phyloP scores from a whole-genome alignment of 768 basidiomycete species.

The Leucocoprinus leucothites region DNA sequence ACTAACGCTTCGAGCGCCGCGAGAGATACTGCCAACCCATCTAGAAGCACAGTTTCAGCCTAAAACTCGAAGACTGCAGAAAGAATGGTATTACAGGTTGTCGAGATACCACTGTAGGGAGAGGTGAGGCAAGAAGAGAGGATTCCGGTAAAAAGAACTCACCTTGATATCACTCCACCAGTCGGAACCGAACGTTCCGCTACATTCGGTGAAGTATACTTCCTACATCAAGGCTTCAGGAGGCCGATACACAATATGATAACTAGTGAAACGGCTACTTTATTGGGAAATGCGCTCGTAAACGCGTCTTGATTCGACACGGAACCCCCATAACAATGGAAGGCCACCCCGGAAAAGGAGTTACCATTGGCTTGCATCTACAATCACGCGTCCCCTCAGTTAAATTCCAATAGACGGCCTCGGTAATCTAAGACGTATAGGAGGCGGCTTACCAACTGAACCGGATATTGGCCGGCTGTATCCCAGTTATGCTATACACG shows the following conservation, averaged over 20 bases:
- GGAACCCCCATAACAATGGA: constrained; percentile 68
- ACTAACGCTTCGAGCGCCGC: constrained; percentile 39
- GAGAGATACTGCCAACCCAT: constrained; percentile 29
- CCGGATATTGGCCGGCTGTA: constrained; percentile 59
- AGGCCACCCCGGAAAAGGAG: constrained; percentile 62
- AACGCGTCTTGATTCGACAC: constrained; percentile 54
- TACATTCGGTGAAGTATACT: constrained; percentile 60
- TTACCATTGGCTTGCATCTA: constrained; percentile 54
- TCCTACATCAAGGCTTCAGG: constrained; percentile 23
- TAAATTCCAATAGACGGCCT: background rate
- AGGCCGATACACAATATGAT: background rate
- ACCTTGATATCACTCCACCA: constrained; percentile 85
- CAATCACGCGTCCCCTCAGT: background rate
- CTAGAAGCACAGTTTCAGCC: constrained; percentile 12
- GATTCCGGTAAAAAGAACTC: constrained; percentile 5
- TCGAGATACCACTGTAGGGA: constrained; percentile 61
- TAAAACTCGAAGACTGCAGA: background rate
- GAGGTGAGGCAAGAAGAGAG: background rate
- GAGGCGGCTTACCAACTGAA: constrained; percentile 33
- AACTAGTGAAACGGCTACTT: constrained; percentile 30
- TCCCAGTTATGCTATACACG: constrained; percentile 65
- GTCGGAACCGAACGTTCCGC: constrained; percentile 61
- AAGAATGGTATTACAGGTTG: constrained; percentile 36
- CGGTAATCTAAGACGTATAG: background rate
- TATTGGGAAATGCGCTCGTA: constrained; percentile 50